Conservation (phyloP, 1,284 basidiomycete genomes). For the Hymenochaete sp. region DNA sequence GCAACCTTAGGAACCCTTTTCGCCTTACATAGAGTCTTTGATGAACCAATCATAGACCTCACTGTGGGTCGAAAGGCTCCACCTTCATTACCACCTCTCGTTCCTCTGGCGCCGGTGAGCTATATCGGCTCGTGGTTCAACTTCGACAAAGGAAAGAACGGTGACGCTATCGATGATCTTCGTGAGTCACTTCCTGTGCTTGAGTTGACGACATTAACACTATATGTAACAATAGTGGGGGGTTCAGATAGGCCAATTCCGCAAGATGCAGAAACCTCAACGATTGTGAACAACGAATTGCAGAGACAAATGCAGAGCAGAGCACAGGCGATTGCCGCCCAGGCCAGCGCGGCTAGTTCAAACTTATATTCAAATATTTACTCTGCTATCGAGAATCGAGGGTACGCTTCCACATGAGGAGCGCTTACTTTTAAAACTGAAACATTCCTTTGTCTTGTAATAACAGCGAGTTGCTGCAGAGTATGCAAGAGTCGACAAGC, state of each 20-base stretch:
- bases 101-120: constrained; percentile 48
- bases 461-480: constrained; percentile 46
- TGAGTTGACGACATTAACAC: background rate
- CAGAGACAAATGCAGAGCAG: constrained; percentile 20
- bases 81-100: constrained; percentile 50
- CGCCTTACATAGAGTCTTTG: constrained; percentile 41
- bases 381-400: constrained; percentile 52
- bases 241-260: constrained; percentile 50
- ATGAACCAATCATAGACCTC: constrained; percentile 44
- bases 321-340: constrained; percentile 21
- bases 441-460: too few relatives aligned
- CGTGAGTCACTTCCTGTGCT: constrained; percentile 32
- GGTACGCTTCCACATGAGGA: constrained; percentile 32
- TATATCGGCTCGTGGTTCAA: constrained; percentile 47
- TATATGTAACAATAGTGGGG: constrained; percentile 39
- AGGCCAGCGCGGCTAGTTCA: constrained; percentile 25
- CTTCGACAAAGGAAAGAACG: constrained; percentile 39
- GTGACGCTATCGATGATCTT: constrained; percentile 49
- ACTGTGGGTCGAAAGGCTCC: constrained; percentile 32
- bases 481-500: constrained; percentile 53
- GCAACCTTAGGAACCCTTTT: constrained; percentile 54
- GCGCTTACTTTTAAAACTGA: background rate
- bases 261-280: constrained; percentile 18
- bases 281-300: constrained; percentile 23
- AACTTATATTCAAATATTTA: constrained; percentile 39